phyloP scores from a whole-genome alignment of 2,329 filamentous ascomycete genomes.

The Cercospora sp. region DNA sequence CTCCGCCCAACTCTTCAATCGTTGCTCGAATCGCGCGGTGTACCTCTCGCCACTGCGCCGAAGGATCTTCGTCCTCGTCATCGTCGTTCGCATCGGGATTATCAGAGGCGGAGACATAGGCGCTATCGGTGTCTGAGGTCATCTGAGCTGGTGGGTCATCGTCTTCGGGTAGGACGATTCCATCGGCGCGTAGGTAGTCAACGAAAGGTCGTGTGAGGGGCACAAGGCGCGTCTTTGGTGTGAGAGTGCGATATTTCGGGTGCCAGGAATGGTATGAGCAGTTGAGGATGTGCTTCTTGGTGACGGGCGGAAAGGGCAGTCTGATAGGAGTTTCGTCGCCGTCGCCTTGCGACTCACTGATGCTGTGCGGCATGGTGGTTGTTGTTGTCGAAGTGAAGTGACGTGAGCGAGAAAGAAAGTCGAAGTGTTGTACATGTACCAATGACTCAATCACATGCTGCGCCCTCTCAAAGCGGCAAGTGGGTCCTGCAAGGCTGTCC shows the following conservation, averaged over 20 bases:
- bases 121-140: constrained; percentile 53
- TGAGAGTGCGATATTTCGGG: constrained; percentile 74
- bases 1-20: constrained; percentile 79
- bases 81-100: constrained; percentile 50
- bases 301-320: constrained; percentile 78
- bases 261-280: constrained; percentile 96
- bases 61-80: constrained; percentile 64
- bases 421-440: background rate
- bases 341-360: background rate
- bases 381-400: background rate
- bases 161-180: constrained; percentile 81
- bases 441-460: constrained; percentile 10
- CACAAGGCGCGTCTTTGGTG: constrained; percentile 83
- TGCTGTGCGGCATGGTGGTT: constrained; percentile 6
- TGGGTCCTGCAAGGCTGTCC: background rate
- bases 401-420: background rate
- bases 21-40: constrained; percentile 74
- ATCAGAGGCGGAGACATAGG: constrained; percentile 50
- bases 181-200: constrained; percentile 85
- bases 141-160: constrained; percentile 41
- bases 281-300: constrained; percentile 82
- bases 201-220: constrained; percentile 74
- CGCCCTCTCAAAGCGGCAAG: background rate
- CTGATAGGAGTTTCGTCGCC: constrained; percentile 2
- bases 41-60: constrained; percentile 63